These are phyloP conservation scores for Apophysomyces sp. DNA, from an alignment of 371 early-diverging fungal genomes.

Conservation along the genomic window DNA sequence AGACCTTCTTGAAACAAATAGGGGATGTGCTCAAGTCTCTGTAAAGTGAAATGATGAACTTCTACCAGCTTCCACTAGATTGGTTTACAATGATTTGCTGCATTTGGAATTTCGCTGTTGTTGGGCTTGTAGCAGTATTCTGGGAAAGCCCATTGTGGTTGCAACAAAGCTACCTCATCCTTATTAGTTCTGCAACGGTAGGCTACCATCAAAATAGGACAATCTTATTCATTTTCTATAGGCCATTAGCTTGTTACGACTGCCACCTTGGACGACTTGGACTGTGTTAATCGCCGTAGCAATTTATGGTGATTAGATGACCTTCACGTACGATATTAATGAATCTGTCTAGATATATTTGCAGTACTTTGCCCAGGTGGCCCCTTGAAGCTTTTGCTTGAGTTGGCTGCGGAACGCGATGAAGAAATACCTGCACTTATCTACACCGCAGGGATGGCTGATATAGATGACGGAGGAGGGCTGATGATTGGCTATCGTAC, in stretches of 20 bases:
- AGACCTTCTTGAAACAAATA: not conserved
- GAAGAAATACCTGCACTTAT: conserved; percentile 21
- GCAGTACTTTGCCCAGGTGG: conserved; percentile 21
- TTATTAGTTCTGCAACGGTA: conserved; percentile 23
- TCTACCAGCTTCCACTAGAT: conserved; percentile 14
- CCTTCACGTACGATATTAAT: not conserved
- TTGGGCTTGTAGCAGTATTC: conserved; percentile 20
- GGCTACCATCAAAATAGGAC: not conserved
- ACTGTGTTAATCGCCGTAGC: conserved; percentile 23
- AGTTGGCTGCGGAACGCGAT: conserved; percentile 22
- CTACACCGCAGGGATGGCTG: conserved; percentile 24
- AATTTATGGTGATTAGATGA: conserved; percentile 16
- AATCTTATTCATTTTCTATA: not conserved
- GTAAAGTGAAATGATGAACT: conserved; percentile 18
- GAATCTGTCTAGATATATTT: conserved; percentile 13
- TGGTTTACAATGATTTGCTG: conserved; percentile 13
- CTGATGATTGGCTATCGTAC: conserved; percentile 15
- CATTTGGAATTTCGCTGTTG: conserved; percentile 21
- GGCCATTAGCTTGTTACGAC: conserved; percentile 19
- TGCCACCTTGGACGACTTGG: conserved; percentile 27
- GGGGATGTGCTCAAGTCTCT: not conserved
- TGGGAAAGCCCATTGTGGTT: conserved; percentile 26
- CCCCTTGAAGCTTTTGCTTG: conserved; percentile 13
- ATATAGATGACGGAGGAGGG: conserved; percentile 5
- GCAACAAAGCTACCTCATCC: conserved; percentile 19